A percentile compares a stretch with the other conserved stretches of the same genome.
Evolutionary conservation across 1,284 basidiomycete genomes (phyloP).

Genomic region (Cronartium ribicola): DNA sequence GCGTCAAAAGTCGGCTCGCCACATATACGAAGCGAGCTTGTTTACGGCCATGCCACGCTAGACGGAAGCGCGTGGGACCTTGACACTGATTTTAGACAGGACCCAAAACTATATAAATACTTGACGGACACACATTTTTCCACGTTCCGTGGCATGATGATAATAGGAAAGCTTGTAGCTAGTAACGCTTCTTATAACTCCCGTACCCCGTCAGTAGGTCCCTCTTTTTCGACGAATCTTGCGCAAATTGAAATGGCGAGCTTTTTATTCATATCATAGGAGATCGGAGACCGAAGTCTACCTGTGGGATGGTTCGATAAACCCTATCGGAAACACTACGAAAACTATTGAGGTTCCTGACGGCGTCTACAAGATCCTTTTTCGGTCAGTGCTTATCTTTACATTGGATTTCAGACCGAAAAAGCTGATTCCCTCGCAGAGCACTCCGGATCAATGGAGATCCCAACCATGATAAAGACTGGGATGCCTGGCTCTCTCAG

Average conservation of each 20-base stretch:
- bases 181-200: constrained; percentile 23
- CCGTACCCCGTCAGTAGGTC: constrained; percentile 18
- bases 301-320: constrained; percentile 14
- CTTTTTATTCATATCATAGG: not conserved
- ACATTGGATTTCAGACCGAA: not conserved
- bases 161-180: constrained; percentile 25
- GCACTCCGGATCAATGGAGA: constrained; percentile 28
- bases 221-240: not conserved
- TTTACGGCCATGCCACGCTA: constrained; percentile 13
- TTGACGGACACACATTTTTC: constrained; percentile 1
- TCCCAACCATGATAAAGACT: constrained; percentile 13
- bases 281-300: constrained; percentile 17
- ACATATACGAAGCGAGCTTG: constrained; percentile 17
- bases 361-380: constrained; percentile 29
- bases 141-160: constrained; percentile 11
- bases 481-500: constrained; percentile 28
- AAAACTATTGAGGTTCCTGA: not conserved
- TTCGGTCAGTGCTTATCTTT: constrained; percentile 23
- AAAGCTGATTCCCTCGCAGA: not conserved
- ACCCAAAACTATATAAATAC: not conserved
- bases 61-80: not conserved
- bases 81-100: not conserved
- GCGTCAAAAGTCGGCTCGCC: constrained; percentile 21
- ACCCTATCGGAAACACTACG: not conserved
- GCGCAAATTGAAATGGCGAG: not conserved